These are phyloP conservation scores for Backusella morwellensis DNA, from an alignment of 192 early-diverging fungal species.

Conservation along the genomic window DNA sequence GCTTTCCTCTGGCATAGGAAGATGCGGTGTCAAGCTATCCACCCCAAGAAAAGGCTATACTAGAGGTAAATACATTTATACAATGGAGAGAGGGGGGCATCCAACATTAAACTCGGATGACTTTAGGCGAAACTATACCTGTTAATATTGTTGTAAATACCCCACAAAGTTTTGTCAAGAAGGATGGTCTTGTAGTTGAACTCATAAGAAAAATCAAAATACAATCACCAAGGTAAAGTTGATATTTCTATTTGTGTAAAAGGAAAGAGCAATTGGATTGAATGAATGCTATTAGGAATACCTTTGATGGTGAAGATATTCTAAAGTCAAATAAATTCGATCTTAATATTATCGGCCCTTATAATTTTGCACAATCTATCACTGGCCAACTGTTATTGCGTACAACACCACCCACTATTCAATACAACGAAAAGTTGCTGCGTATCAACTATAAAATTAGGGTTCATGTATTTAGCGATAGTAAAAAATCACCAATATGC, in stretches of 20 bases:
- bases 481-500: background rate
- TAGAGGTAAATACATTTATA: conserved; percentile 10
- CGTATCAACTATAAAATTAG: conserved; percentile 30
- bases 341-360: conserved; percentile 25
- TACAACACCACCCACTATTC: conserved; percentile 34
- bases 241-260: too few species aligned
- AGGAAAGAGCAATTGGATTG: background rate
- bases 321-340: conserved; percentile 15
- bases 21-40: conserved; percentile 9
- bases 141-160: conserved; percentile 13
- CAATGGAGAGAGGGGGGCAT: background rate
- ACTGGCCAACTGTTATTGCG: conserved; percentile 16
- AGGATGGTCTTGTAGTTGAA: conserved; percentile 14
- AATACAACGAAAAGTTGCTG: conserved; percentile 23
- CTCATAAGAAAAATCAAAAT: conserved; percentile 16
- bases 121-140: conserved; percentile 22
- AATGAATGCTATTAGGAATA: conserved; percentile 5
- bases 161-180: conserved; percentile 6
- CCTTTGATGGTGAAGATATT: conserved; percentile 7
- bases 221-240: conserved; percentile 10
- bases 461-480: conserved; percentile 11
- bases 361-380: conserved; percentile 27
- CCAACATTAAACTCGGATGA: background rate
- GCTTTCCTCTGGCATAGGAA: conserved; percentile 1
- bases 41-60: conserved; percentile 26